A percentile compares a stretch with the other conserved stretches of the same genome.
phyloP scores from a whole-genome alignment of 805 yeast species.

The Kazachstania psychrophila region DNA sequence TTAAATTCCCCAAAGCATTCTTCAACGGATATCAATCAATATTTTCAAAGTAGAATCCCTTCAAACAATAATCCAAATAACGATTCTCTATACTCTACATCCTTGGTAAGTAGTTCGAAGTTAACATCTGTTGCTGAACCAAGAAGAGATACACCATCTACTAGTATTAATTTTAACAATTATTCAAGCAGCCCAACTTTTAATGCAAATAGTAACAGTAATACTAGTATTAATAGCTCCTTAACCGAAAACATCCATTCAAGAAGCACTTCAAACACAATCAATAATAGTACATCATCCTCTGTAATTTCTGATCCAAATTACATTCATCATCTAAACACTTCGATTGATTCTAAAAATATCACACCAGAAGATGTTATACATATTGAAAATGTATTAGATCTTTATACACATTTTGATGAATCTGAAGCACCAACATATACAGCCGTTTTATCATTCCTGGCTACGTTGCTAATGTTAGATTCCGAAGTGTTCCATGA shows the following conservation, averaged over 20 bases:
- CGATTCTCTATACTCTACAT: background rate
- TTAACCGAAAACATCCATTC: background rate
- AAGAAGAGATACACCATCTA: too few relatives aligned
- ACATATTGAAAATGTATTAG: constrained; percentile 17
- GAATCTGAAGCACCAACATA: constrained; percentile 23
- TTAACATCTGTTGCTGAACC: too few relatives aligned
- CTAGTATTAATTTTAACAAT: too few relatives aligned
- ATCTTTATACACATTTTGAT: constrained; percentile 19
- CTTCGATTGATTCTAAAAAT: background rate
- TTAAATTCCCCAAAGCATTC: constrained; percentile 4
- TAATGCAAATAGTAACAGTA: constrained; percentile 1
- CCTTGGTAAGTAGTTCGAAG: too few relatives aligned
- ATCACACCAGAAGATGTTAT: constrained; percentile 1
- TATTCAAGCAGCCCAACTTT: too few relatives aligned
- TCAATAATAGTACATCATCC: background rate
- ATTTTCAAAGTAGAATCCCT: constrained; percentile 4
- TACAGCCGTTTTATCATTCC: constrained; percentile 21
- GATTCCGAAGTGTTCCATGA: constrained; percentile 22
- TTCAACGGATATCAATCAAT: constrained; percentile 3
- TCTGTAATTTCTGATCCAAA: background rate
- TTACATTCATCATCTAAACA: background rate
- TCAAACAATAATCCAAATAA: background rate
- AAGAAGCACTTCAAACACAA: background rate
- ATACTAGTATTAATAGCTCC: constrained; percentile 2
- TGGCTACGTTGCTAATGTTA: constrained; percentile 18